Percentiles rank a stretch among this genome's conserved stretches.
Conservation (phyloP, 2,329 filamentous ascomycete genomes). For the Fusarium mundagurra region DNA sequence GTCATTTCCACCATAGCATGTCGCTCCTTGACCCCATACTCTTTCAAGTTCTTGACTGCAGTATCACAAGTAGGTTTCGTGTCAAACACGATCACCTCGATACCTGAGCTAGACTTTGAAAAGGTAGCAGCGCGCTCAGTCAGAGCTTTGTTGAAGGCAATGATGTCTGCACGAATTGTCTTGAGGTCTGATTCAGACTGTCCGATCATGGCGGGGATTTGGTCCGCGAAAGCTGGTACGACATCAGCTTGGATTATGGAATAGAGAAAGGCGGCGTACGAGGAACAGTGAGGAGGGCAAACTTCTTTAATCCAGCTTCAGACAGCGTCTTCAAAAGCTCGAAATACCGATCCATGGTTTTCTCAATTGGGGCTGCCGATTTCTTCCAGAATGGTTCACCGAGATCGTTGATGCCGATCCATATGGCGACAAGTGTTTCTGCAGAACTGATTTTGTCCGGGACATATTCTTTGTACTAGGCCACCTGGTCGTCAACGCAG, state of each 20-base stretch:
- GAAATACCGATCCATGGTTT: constrained; percentile 15
- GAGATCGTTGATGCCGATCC: constrained; percentile 35
- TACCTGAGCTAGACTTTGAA: background rate
- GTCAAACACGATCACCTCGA: background rate
- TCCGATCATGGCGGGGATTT: constrained; percentile 7
- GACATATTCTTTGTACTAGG: constrained; percentile 25
- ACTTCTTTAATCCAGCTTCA: constrained; percentile 11
- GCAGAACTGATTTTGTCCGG: background rate
- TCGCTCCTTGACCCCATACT: constrained; percentile 19
- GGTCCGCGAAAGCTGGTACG: constrained; percentile 6
- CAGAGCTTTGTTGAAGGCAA: constrained; percentile 7
- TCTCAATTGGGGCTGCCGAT: background rate
- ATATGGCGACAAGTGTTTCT: constrained; percentile 21
- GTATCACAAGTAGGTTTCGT: constrained; percentile 12
- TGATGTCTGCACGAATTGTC: constrained; percentile 6
- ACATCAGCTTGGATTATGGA: fast-evolving
- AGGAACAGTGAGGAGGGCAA: constrained; percentile 19
- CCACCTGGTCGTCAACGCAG: constrained; percentile 26
- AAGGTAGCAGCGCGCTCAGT: background rate
- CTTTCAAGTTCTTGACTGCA: background rate
- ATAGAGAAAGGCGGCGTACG: background rate
- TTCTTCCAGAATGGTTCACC: constrained; percentile 29
- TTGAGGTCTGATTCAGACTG: constrained; percentile 7
- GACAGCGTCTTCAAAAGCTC: constrained; percentile 12
- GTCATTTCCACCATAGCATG: constrained; percentile 7